Conservation (phyloP, 495 filamentous ascomycete genomes). For the Haplographium delicatum region DNA sequence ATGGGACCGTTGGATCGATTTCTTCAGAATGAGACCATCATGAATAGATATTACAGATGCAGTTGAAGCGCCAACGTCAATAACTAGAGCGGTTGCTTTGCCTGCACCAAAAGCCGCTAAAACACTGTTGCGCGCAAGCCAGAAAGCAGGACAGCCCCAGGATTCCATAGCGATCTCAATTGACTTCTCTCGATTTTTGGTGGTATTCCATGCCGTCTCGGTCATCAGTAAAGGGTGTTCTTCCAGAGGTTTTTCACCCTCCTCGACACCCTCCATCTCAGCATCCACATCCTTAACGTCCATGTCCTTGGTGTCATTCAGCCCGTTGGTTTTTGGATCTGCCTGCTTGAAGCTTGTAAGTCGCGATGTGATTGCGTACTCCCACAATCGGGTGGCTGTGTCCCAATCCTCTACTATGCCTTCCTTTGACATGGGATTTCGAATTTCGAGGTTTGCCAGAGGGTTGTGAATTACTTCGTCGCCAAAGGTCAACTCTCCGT, state of each 20-base stretch:
- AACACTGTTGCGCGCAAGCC: constrained; percentile 59
- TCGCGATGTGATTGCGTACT: constrained; percentile 75
- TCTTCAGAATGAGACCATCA: constrained; percentile 89
- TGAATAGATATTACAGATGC: constrained; percentile 88
- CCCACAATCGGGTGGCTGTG: constrained; percentile 81
- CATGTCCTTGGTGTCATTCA: too few species aligned
- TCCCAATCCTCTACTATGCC: constrained; percentile 97
- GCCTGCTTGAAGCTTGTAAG: constrained; percentile 60
- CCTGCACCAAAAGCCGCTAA: constrained; percentile 75
- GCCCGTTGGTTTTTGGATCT: constrained; percentile 62
- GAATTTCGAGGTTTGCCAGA: constrained; percentile 67
- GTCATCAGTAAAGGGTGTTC: constrained; percentile 93
- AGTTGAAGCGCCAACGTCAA: constrained; percentile 89
- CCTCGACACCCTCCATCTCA: constrained; percentile 63
- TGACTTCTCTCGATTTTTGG: constrained; percentile 81
- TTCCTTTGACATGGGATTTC: constrained; percentile 86
- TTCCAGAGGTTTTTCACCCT: constrained; percentile 69
- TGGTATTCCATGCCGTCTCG: constrained; percentile 85
- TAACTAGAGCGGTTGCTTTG: constrained; percentile 83
- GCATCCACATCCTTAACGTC: constrained; percentile 52
- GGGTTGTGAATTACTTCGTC: constrained; percentile 81
- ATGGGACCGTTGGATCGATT: constrained; percentile 76
- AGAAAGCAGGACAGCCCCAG: constrained; percentile 92
- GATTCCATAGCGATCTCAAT: constrained; percentile 95
- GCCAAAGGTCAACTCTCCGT: constrained; percentile 65